phyloP scores from a whole-genome alignment of 83 land plant genomes.

The Isoetes engelmannii region DNA sequence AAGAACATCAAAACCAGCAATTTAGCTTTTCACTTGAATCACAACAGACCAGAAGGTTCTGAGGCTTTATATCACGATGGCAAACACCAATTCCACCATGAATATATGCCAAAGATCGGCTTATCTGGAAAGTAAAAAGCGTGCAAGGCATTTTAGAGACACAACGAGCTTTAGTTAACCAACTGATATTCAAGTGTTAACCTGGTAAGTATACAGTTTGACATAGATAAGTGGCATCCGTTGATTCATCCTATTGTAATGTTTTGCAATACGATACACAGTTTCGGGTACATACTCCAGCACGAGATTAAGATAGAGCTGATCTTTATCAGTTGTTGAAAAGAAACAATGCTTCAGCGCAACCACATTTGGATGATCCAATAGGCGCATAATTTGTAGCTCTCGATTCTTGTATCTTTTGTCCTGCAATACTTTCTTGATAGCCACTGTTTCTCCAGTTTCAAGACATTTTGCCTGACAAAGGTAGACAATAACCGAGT shows the following conservation, averaged over 20 bases:
- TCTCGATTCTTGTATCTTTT: slow-evolving; percentile 28
- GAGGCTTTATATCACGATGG: slow-evolving; percentile 60
- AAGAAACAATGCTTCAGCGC: slow-evolving; percentile 30
- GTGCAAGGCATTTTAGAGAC: no score
- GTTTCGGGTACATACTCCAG: slow-evolving; percentile 34
- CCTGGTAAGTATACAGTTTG: slow-evolving; percentile 30
- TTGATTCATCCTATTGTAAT: slow-evolving; percentile 18
- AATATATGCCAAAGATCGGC: slow-evolving; percentile 24
- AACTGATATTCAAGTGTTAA: no score
- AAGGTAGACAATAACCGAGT: neutral
- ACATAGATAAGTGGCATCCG: slow-evolving; percentile 29
- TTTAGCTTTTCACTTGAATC: neutral
- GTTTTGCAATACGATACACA: slow-evolving; percentile 16
- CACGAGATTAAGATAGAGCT: slow-evolving; percentile 27
- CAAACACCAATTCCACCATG: slow-evolving; percentile 29
- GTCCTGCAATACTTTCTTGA: slow-evolving; percentile 33
- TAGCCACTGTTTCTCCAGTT: slow-evolving; percentile 31
- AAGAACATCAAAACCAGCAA: slow-evolving; percentile 4
- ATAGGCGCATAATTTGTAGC: slow-evolving; percentile 20
- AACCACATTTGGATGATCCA: slow-evolving; percentile 31
- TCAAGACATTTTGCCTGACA: slow-evolving; percentile 27
- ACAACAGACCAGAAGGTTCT: slow-evolving; percentile 54
- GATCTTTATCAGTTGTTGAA: slow-evolving; percentile 23
- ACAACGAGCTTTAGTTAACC: no score
- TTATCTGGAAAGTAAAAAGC: no score